Evolutionary conservation across 768 basidiomycete genomes (phyloP).

Genomic region (Cystobasidium ongulense): DNA sequence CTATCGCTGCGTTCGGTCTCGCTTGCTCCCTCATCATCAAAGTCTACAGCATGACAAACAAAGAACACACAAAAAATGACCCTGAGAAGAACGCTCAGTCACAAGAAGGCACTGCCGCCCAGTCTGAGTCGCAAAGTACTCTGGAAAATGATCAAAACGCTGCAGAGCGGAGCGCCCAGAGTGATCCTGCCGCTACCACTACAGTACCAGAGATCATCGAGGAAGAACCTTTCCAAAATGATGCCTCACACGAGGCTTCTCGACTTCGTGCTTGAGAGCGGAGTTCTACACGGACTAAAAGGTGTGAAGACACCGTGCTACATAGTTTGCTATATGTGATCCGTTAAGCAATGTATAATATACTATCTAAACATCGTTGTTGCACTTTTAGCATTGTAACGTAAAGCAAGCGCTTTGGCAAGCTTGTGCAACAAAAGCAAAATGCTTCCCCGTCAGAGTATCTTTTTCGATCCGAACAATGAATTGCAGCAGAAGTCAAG

Average conservation of each 20-base stretch:
- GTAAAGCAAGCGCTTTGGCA: too few species aligned
- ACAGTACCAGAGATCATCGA: neutral
- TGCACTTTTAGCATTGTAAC: too few species aligned
- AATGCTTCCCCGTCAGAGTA: too few species aligned
- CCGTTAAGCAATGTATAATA: too few species aligned
- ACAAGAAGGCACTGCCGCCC: neutral
- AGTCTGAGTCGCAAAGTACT: neutral
- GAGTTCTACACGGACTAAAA: too few species aligned
- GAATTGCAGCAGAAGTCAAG: neutral
- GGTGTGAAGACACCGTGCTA: too few species aligned
- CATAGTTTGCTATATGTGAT: too few species aligned
- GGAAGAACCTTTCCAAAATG: neutral
- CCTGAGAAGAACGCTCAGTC: neutral
- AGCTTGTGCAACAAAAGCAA: too few species aligned
- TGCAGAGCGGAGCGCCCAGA: neutral
- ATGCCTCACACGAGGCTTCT: neutral
- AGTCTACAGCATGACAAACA: slow-evolving; percentile 21
- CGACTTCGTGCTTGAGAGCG: neutral
- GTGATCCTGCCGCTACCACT: neutral
- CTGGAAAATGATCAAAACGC: neutral
- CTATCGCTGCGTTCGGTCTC: slow-evolving; percentile 22
- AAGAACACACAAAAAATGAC: neutral
- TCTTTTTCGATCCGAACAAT: too few species aligned
- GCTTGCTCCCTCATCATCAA: slow-evolving; percentile 12
- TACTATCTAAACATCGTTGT: too few species aligned